Conservation (phyloP, 1,284 basidiomycete genomes). For the Moniliophthora roreri region DNA sequence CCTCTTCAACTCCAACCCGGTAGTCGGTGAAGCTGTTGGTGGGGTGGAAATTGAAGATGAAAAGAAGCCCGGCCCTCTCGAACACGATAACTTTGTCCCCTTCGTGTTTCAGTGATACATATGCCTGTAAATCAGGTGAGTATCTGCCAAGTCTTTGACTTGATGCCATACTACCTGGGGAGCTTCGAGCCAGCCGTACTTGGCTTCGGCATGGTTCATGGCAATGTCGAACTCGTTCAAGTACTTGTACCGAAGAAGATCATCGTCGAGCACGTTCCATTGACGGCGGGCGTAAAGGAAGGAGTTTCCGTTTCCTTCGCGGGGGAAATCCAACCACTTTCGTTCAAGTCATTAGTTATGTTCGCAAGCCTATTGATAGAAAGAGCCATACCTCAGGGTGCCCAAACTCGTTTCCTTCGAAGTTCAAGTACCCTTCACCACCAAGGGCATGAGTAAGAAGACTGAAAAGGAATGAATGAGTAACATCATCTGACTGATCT, state of each 20-base stretch:
- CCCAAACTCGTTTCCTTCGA: conserved; percentile 98
- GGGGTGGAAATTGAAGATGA: conserved; percentile 97
- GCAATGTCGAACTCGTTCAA: conserved; percentile 90
- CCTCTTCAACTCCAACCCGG: conserved; percentile 83
- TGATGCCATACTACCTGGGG: conserved; percentile 57
- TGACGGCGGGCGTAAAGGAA: conserved; percentile 96
- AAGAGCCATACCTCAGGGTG: conserved; percentile 78
- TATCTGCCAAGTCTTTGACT: conserved; percentile 11
- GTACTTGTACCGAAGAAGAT: conserved; percentile 85
- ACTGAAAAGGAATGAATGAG: conserved; percentile 38
- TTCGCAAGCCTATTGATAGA: not conserved
- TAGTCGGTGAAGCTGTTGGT: conserved; percentile 90
- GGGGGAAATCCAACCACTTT: conserved; percentile 98
- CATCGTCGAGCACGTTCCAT: conserved; percentile 93
- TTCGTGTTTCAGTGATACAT: conserved; percentile 93
- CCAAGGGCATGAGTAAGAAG: conserved; percentile 90
- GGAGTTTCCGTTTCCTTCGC: conserved; percentile 91
- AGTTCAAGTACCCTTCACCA: conserved; percentile 97
- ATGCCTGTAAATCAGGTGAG: conserved; percentile 53
- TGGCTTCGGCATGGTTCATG: conserved; percentile 87
- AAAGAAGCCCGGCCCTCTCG: conserved; percentile 90
- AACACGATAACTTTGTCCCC: conserved; percentile 90
- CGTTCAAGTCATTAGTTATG: conserved; percentile 6
- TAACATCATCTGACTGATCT: conserved; percentile 6
- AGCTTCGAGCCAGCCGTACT: conserved; percentile 83